Conservation (phyloP, 345 rosid species). For the Schrenkiella parvula region DNA sequence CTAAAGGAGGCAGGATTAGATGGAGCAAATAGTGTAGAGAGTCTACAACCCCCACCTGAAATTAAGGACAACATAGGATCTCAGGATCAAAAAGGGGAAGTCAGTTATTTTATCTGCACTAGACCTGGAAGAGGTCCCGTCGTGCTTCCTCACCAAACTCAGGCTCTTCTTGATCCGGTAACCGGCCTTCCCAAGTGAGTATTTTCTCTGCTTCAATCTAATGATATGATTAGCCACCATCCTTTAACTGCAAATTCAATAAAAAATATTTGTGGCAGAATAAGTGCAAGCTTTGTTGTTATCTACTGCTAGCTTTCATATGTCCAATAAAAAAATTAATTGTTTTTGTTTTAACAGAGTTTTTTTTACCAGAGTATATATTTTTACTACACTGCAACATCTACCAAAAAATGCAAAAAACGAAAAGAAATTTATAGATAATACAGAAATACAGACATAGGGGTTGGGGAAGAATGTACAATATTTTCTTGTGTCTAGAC, state of each 20-base stretch:
- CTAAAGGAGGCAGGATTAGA: slow-evolving; percentile 73
- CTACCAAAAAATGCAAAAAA: neutral
- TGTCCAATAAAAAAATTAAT: neutral
- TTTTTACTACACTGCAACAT: neutral
- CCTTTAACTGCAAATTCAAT: slow-evolving; percentile 15
- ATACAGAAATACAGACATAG: neutral
- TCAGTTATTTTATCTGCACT: slow-evolving; percentile 88
- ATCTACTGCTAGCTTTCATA: slow-evolving; percentile 15
- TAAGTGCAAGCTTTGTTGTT: slow-evolving; percentile 14
- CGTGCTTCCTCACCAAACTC: slow-evolving; percentile 53
- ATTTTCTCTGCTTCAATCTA: neutral
- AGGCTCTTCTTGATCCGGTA: slow-evolving; percentile 61
- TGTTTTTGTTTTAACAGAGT: slow-evolving; percentile 14
- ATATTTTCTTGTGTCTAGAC: neutral
- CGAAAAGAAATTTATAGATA: neutral
- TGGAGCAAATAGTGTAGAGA: slow-evolving; percentile 52
- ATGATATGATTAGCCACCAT: slow-evolving; percentile 6
- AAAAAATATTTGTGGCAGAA: slow-evolving; percentile 9
- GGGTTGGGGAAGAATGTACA: too few species aligned
- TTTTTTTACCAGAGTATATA: neutral
- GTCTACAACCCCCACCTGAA: slow-evolving; percentile 39
- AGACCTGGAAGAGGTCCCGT: slow-evolving; percentile 84
- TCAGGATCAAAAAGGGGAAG: slow-evolving; percentile 65
- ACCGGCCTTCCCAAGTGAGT: slow-evolving; percentile 70
- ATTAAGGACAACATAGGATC: slow-evolving; percentile 42